Evolutionary conservation across 805 yeast species (phyloP).

Genomic region (Candida ovalis): DNA sequence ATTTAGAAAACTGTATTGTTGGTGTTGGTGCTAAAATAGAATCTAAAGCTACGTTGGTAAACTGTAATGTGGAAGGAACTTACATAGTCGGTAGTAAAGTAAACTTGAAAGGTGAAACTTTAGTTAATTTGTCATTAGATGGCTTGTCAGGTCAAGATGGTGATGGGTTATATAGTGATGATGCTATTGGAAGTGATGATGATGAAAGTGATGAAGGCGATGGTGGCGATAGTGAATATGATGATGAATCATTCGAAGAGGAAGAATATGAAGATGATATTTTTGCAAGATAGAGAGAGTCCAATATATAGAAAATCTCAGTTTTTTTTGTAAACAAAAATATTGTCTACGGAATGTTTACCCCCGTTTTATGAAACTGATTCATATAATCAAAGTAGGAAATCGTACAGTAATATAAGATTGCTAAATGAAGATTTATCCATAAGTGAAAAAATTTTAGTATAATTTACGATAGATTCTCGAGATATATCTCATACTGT

Average conservation of each 20-base stretch:
- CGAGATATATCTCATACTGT: too few relatives aligned
- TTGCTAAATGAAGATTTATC: too few relatives aligned
- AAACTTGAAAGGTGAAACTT: constrained; percentile 38
- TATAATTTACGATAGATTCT: too few relatives aligned
- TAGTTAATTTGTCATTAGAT: constrained; percentile 34
- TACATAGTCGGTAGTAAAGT: constrained; percentile 60
- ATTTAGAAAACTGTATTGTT: constrained; percentile 80
- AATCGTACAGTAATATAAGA: too few relatives aligned
- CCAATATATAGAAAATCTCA: neutral
- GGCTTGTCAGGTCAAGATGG: constrained; percentile 25
- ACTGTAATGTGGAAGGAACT: constrained; percentile 83
- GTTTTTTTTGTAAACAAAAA: too few relatives aligned
- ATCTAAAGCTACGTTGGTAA: constrained; percentile 60
- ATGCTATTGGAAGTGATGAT: constrained; percentile 21
- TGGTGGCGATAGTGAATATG: constrained; percentile 50
- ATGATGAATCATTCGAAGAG: constrained; percentile 59
- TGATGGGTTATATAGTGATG: constrained; percentile 24
- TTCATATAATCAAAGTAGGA: too few relatives aligned
- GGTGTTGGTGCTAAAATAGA: constrained; percentile 68
- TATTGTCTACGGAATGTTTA: too few relatives aligned
- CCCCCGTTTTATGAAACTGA: too few relatives aligned
- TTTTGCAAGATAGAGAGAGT: constrained; percentile 23
- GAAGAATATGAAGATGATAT: constrained; percentile 43
- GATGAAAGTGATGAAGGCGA: constrained; percentile 27
- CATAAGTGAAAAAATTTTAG: too few relatives aligned